Conservation (phyloP, 169 alveolate species). For the Plasmodium vivax region DNA sequence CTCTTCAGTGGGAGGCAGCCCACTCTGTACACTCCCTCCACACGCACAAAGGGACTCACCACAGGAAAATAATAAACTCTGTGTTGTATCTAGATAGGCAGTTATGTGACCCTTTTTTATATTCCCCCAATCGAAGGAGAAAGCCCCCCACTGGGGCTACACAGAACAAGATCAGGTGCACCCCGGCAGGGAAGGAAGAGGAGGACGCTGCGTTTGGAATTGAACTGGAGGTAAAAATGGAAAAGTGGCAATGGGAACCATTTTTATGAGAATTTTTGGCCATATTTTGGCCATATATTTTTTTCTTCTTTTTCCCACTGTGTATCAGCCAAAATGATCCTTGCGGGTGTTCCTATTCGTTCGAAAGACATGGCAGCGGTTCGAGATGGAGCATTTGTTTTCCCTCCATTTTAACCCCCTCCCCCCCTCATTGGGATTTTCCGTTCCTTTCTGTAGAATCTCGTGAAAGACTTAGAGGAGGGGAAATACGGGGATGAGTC, state of each 20-base stretch:
- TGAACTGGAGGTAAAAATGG: constrained; percentile 43
- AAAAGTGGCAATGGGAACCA: not conserved
- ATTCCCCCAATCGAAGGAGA: not conserved
- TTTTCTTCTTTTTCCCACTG: not conserved
- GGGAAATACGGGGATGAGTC: constrained; percentile 57
- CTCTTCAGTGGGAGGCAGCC: not conserved
- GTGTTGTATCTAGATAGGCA: not conserved
- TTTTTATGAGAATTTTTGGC: not conserved
- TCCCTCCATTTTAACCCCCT: not conserved
- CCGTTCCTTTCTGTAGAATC: constrained; percentile 3
- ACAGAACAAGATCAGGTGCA: constrained; percentile 14
- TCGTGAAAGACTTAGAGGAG: constrained; percentile 50
- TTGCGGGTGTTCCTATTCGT: not conserved
- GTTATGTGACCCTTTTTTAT: not conserved
- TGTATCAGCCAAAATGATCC: not conserved
- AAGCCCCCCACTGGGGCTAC: not conserved
- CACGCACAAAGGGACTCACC: not conserved
- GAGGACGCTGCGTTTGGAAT: constrained; percentile 6
- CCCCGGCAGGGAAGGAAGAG: not conserved
- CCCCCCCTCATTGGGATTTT: not conserved
- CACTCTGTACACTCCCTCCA: not conserved
- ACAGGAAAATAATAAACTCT: not conserved
- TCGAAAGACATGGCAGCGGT: not conserved
- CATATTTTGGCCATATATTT: not conserved
- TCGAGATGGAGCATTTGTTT: not conserved